Base-by-base conservation (phyloP, 306 rosid genomes). In the Pyrus communis region DNA sequence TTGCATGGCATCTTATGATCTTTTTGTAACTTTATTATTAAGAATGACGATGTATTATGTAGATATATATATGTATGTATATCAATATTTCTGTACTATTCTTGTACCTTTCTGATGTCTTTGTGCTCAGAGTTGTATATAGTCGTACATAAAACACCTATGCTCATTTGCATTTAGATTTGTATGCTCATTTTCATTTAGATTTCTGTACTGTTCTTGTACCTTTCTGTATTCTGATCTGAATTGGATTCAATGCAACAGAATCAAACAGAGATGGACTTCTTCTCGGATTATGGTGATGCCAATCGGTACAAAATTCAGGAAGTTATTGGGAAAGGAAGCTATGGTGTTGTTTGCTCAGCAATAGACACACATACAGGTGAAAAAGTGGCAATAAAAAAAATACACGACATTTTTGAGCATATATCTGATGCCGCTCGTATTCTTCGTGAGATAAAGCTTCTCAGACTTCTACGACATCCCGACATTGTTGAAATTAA, bases 401-500 rank as follows among this genome's bases (percentile, higher is more conserved):
- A 93, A 83, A 90, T 93, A 77, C 97, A 90, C 15, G 96, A 90
- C 75, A 93, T 91, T 79, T 93, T 93, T 71, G 98, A 93, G 78
- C 98, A 93, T 74, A 83, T 91, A 75, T 91, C 98, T 31, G 98
- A 93, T 79, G 94, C 98, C 52, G 94, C 98, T 2, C 98, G 98
- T 31, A 94, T 94, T 86, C 96, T 94, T 68, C 96, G 98, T 21
- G 98, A 94, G 91, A 94, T 94, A 87, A 94, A 94, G 91, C 85
- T 94, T 77, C 98, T 94, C 59, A 85, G 97, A 80, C 95, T 94
- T 82, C 93, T 94, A 67, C 88, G 95, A 23, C 98, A 94, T 85
- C 98, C 98, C 0, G 98, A 94, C 85, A 94, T 94, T 64, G 98
- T 94, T 62, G 98, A 94, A 88, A 94, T 94, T 73, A 90, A 94